phyloP scores from a whole-genome alignment of 257 asterid species.

The Eustoma russellianum region DNA sequence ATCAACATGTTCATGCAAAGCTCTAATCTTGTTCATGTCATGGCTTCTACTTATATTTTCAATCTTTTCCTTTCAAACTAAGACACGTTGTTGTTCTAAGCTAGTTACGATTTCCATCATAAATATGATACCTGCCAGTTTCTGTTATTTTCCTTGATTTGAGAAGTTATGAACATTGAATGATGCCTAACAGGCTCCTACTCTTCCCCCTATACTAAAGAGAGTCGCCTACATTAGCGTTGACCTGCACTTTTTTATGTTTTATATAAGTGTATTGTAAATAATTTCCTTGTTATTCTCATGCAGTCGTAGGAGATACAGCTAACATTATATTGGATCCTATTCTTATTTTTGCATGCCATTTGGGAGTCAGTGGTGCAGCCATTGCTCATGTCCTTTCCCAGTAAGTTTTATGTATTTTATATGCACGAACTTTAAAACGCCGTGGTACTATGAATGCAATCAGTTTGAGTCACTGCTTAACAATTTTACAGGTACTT shows the following conservation, averaged over 20 bases:
- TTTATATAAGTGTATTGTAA: background rate
- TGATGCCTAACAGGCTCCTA: too few species aligned
- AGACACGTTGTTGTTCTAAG: too few species aligned
- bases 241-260: background rate
- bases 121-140: too few species aligned
- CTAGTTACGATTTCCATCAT: too few species aligned
- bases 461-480: background rate
- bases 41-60: too few species aligned
- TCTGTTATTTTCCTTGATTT: too few species aligned
- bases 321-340: constrained; percentile 78
- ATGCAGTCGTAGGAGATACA: constrained; percentile 66
- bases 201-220: too few species aligned
- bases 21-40: too few species aligned
- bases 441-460: too few species aligned
- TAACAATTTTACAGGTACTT: constrained; percentile 46
- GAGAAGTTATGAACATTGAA: too few species aligned
- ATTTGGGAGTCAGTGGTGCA: constrained; percentile 81
- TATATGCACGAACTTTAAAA: background rate
- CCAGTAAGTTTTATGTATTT: constrained; percentile 44
- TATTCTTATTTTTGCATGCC: constrained; percentile 63
- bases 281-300: background rate
- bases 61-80: too few species aligned
- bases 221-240: too few species aligned
- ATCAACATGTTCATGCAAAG: constrained; percentile 3
- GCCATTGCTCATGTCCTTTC: constrained; percentile 97